Base-by-base conservation (phyloP, 2,329 filamentous ascomycete species). In the Cladosporium sp. region DNA sequence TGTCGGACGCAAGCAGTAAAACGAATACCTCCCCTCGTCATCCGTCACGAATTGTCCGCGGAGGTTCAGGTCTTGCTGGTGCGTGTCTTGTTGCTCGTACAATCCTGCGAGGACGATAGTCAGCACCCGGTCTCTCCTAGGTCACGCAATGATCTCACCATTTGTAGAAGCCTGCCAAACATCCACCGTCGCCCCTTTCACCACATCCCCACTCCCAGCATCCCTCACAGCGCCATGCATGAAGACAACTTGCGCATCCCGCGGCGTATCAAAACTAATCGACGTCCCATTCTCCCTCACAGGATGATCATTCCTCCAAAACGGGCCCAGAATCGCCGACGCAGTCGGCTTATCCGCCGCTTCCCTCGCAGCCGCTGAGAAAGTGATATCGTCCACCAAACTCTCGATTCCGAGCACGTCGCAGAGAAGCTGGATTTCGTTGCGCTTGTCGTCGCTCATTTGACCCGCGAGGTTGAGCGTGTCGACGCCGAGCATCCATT, bases 81-180 rank as follows among this genome's bases (percentile, higher is more conserved):
- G 69, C 0, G 78, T 71, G 57, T 90, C 86, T 68, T 90, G 86
- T 68, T 89, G 85, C 70, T 89, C 86, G 52, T 75, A 75, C 51
- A 72, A 53, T 7, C 78, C 79, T 48, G 17, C 11, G 32, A n/a
- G 5, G 15, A 7, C 11, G 4, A 41, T 17, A n/a, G n/a, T n/a
- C n/a, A n/a, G n/a, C n/a, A n/a, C n/a, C n/a, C n/a, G n/a, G n/a
- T n/a, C n/a, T n/a, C 13, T 18, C 4, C 38, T 18, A 47, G 43
- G 9, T n/a, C 2, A 18, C 4, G 22, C 15, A 7, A 3, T 22
- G 7, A 8, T 13, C 18, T 12, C 11, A 44, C 47, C 47, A 62
- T 92, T 91, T 27, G 88, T 86, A 0, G 82, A 86, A 0, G 86
- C 86, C 62, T 91, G 84, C 88, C 88, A 93, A 44, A 91, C 78